These are phyloP conservation scores for Rachicladosporium sp. DNA, from an alignment of 2,329 filamentous ascomycete genomes.

Conservation along the genomic window DNA sequence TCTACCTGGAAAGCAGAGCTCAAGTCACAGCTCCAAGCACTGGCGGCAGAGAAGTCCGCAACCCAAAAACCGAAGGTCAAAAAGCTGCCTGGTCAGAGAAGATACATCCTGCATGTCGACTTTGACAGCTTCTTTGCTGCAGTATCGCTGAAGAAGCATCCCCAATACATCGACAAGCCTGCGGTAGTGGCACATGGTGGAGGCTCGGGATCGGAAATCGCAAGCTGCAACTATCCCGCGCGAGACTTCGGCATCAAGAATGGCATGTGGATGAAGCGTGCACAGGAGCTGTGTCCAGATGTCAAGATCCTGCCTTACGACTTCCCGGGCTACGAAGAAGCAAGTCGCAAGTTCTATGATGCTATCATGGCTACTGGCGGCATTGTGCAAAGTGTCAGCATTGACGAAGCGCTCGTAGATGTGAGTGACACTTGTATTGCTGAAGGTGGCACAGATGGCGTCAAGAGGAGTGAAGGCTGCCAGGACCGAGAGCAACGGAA, in stretches of 20 bases:
- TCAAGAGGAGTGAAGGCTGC: conserved; percentile 52
- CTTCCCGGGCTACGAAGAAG: conserved; percentile 86
- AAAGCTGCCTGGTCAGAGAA: conserved; percentile 49
- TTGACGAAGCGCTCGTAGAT: conserved; percentile 89
- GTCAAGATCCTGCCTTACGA: conserved; percentile 90
- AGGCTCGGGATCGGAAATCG: conserved; percentile 83
- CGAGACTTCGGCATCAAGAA: conserved; percentile 81
- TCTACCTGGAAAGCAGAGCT: conserved; percentile 94
- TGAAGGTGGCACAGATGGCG: conserved; percentile 53
- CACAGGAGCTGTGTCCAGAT: conserved; percentile 71
- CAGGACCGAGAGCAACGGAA: conserved; percentile 67
- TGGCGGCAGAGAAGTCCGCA: conserved; percentile 57
- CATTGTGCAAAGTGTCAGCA: conserved; percentile 86
- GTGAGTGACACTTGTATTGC: conserved; percentile 58
- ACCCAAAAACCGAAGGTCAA: conserved; percentile 41
- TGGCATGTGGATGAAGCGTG: conserved; percentile 98
- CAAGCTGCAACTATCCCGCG: conserved; percentile 92
- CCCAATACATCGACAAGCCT: conserved; percentile 65
- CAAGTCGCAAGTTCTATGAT: conserved; percentile 78
- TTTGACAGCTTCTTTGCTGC: conserved; percentile 98
- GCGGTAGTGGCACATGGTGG: conserved; percentile 78
- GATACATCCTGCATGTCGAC: conserved; percentile 89
- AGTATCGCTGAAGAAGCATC: conserved; percentile 68
- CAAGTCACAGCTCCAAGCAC: conserved; percentile 73
- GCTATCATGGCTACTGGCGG: conserved; percentile 69